Evolutionary conservation across 2,329 filamentous ascomycete genomes (phyloP).

Genomic region (Fusarium sp.): DNA sequence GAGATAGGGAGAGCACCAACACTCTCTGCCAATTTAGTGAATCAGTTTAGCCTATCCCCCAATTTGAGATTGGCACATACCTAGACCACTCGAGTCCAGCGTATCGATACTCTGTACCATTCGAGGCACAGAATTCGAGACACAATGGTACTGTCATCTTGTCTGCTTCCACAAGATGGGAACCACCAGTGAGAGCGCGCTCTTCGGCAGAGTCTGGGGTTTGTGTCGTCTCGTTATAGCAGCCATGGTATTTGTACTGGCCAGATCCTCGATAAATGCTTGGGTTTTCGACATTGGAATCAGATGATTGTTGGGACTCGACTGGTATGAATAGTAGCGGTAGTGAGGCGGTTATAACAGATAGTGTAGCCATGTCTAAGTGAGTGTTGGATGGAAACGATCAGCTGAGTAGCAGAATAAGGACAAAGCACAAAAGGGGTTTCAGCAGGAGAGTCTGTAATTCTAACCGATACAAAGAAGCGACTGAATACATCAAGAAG

Average conservation of each 20-base stretch:
- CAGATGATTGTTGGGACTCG: constrained; percentile 33
- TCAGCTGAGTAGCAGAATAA: too few species aligned
- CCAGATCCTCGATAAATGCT: constrained; percentile 53
- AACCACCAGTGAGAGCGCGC: constrained; percentile 62
- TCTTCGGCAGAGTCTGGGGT: constrained; percentile 55
- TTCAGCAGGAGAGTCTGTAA: background rate
- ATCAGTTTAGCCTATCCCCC: background rate
- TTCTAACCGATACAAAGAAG: too few species aligned
- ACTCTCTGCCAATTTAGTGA: constrained; percentile 60
- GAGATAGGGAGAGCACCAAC: constrained; percentile 69
- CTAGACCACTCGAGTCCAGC: constrained; percentile 68
- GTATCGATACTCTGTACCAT: constrained; percentile 58
- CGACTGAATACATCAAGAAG: background rate
- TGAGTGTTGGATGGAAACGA: background rate
- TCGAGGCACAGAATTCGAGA: constrained; percentile 62
- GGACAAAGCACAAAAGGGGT: background rate
- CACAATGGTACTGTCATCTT: constrained; percentile 66
- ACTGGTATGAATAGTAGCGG: constrained; percentile 22
- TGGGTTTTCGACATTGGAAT: constrained; percentile 19
- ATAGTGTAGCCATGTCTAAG: background rate
- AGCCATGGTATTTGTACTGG: constrained; percentile 66
- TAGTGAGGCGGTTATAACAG: constrained; percentile 9
- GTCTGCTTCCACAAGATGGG: constrained; percentile 55
- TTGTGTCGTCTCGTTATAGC: constrained; percentile 69
- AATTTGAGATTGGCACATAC: constrained; percentile 45